Evolutionary conservation across 768 basidiomycete genomes (phyloP), one percentile per base, ranked within the genome.

Genomic region (Inosperma sp.): DNA sequence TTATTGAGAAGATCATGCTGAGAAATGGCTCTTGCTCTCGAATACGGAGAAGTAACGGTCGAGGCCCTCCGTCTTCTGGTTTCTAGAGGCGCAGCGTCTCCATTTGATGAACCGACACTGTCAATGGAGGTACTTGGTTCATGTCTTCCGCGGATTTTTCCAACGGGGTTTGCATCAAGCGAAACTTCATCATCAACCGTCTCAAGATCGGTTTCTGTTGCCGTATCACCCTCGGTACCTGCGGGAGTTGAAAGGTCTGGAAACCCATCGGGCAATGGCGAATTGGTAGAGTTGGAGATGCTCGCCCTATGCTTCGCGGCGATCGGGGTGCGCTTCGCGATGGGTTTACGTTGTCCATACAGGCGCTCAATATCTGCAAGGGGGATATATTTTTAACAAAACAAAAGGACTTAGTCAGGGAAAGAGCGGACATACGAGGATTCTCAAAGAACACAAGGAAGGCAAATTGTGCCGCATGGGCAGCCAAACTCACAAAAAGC

Each of bases 401-500:
- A 54, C 48, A 40, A 53, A 35, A 27, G 21, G 27, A 9, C 35
- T 10, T 26, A 8, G 9, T 9, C 10, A 7, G 10, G 9, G 19
- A 31, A 21, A 37, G n/a, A 3, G 30, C 9, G 26, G 25, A 74
- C 91, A 64, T 62, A 95, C 93, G 96, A 55, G 96, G 95, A 62
- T 95, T 98, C 72, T 98, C 96, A 61, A 99, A 98, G 67, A 85
- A 85, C 13, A 93, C 77, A 46, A 99, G 74, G 78, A 99, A 99
- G 2, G 86, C 93, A 66, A 99, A 99, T 60, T 99, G 96, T 14
- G 90, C 88, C 0, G 93, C 90, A 61, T 99, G 96, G 0, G 89
- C 94, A 2, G 84, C 84, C n/a, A 99, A 79, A 58, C 90, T 93
- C 54, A 85, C 90, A 61, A 97, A 97, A 10, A 99, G 73, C 8